Evolutionary conservation across 2,329 filamentous ascomycete species (phyloP), one percentile per base, ranked within the genome.

Genomic region (Alternaria gaisen): DNA sequence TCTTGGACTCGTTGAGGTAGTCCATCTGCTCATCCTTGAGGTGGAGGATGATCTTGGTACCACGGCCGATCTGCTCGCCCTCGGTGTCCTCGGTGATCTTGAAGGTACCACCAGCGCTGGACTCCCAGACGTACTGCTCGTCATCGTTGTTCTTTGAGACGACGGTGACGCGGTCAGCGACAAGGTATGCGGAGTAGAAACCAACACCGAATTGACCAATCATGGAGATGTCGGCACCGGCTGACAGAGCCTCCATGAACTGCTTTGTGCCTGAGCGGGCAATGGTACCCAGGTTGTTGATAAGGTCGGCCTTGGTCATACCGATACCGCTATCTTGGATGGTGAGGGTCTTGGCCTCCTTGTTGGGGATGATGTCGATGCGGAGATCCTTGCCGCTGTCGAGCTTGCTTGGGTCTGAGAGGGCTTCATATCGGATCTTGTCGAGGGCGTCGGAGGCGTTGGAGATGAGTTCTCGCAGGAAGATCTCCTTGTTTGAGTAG

Each of bases 401-500:
- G 80, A 99, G 92, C 89, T 97, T 96, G 88, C 88, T 93, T 75
- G 94, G 92, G 83, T 99, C 95, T 78, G 94, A 97, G 76, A 99
- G 89, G 72, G 95, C 89, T 88, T 97, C 93, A 88, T 99, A 99
- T 83, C 95, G 91, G 83, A 99, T 97, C 91, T 99, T 99, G 91
- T 99, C 95, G 77, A 99, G 89, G 64, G 95, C 95, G 91, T 99
- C 95, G 78, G 94, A 98, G 80, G 91, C 91, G 86, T 99, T 99
- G 85, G 95, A 98, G 80, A 99, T 92, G 77, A 99, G 82, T 86
- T 99, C 95, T 91, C 95, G 88, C 78, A 99, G 86, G 90, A 99
- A 99, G 82, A 99, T 98, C 86, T 98, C 95, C 89, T 99, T 99
- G 91, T 99, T 99, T 76, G 94, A 97, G 89, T 98, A 99, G 86